A percentile compares a stretch with the other conserved stretches of the same genome.
Evolutionary conservation across 768 basidiomycete genomes (phyloP).

Genomic region (Tylopilus felleus): DNA sequence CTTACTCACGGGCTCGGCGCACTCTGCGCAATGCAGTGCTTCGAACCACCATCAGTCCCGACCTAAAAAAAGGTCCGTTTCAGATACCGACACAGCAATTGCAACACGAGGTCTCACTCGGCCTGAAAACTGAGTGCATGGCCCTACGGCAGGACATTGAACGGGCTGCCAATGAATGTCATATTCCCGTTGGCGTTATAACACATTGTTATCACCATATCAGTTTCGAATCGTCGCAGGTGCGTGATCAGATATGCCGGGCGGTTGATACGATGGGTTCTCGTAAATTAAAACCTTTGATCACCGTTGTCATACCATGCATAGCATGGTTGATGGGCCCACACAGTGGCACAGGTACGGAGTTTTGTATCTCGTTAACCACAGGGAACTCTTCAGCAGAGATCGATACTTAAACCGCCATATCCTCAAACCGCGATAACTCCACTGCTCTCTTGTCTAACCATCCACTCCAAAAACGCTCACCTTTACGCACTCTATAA

Average conservation of each 20-base stretch:
- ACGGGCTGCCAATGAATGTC: neutral
- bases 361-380: neutral
- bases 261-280: neutral
- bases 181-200: neutral
- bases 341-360: neutral
- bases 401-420: slow-evolving; percentile 6
- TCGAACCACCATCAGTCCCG: neutral
- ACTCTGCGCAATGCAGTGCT: neutral
- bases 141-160: too few species aligned
- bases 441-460: neutral
- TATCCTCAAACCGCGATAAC: neutral
- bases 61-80: neutral
- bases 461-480: neutral
- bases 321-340: slow-evolving; percentile 10
- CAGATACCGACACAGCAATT: neutral
- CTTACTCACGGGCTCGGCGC: neutral
- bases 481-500: neutral
- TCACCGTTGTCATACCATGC: slow-evolving; percentile 3
- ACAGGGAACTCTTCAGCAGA: neutral
- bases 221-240: neutral
- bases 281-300: neutral
- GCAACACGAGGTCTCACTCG: neutral
- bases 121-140: neutral
- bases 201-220: too few species aligned
- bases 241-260: neutral